Evolutionary conservation across 2,329 filamentous ascomycete species (phyloP).

Genomic region (Aureobasidium zeae): DNA sequence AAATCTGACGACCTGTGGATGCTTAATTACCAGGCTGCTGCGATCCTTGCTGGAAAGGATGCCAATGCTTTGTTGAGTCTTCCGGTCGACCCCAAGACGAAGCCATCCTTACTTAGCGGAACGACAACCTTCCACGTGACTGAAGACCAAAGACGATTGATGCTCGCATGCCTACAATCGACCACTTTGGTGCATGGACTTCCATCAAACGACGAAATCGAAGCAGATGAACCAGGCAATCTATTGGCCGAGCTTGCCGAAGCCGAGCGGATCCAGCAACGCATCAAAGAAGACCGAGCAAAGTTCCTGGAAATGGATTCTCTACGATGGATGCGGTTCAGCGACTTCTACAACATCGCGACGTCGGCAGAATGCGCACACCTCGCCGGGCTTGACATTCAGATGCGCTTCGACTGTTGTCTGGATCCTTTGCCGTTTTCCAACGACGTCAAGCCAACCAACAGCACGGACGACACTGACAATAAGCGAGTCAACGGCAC

Average conservation of each 20-base stretch:
- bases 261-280: constrained; percentile 13
- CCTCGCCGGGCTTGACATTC: not conserved
- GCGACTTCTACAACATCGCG: constrained; percentile 16
- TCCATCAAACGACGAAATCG: not conserved
- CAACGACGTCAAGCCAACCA: constrained; percentile 3
- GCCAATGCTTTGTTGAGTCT: constrained; percentile 14
- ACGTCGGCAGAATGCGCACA: constrained; percentile 10
- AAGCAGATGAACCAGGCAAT: constrained; percentile 1
- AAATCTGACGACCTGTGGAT: constrained; percentile 17
- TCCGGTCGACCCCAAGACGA: constrained; percentile 6
- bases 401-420: constrained; percentile 14
- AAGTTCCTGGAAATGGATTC: constrained; percentile 16
- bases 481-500: constrained; percentile 10
- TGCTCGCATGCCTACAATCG: constrained; percentile 13
- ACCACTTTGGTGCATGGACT: constrained; percentile 13
- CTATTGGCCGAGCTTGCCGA: constrained; percentile 14
- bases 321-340: constrained; percentile 17
- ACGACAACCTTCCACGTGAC: not conserved
- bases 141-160: constrained; percentile 8
- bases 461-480: constrained; percentile 3
- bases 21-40: constrained; percentile 19
- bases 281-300: constrained; percentile 14
- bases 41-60: constrained; percentile 14
- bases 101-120: constrained; percentile 6
- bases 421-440: constrained; percentile 6